These are phyloP conservation scores for Suillus alpinus DNA, from an alignment of 768 basidiomycete genomes.

Conservation along the genomic window DNA sequence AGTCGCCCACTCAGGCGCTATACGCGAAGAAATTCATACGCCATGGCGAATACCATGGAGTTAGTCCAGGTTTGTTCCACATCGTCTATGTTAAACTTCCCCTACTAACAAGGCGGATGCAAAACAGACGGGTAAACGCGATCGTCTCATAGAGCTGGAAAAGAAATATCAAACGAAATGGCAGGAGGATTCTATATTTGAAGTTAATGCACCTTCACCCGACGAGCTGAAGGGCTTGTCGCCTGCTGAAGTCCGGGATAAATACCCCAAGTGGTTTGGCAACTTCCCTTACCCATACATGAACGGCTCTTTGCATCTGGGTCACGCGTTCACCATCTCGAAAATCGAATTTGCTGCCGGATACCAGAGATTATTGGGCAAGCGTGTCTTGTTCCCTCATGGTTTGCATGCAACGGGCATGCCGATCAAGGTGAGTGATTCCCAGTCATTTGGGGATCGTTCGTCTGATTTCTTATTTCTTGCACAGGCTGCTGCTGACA, in stretches of 20 bases:
- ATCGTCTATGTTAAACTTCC: background rate
- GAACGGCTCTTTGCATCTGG: constrained; percentile 96
- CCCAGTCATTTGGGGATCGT: background rate
- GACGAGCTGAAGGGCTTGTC: constrained; percentile 65
- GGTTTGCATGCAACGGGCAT: constrained; percentile 98
- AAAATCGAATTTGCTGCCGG: constrained; percentile 98
- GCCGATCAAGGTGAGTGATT: constrained; percentile 88
- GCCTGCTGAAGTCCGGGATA: constrained; percentile 61
- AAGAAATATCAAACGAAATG: constrained; percentile 82
- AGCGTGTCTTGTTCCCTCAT: constrained; percentile 93
- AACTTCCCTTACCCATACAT: constrained; percentile 97
- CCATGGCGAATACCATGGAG: constrained; percentile 65
- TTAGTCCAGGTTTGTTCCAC: constrained; percentile 49
- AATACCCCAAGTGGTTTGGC: constrained; percentile 96
- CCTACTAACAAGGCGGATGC: constrained; percentile 7
- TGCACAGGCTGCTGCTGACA: constrained; percentile 88
- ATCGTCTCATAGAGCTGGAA: constrained; percentile 80
- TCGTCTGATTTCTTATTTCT: background rate
- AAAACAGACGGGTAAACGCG: constrained; percentile 87
- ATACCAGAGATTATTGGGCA: constrained; percentile 92
- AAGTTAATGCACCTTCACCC: constrained; percentile 74
- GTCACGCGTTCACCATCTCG: constrained; percentile 96
- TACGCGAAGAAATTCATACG: constrained; percentile 20
- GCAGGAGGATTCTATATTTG: constrained; percentile 75
- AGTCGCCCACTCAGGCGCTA: constrained; percentile 30